Conservation (phyloP, 1,284 basidiomycete species). For the Stereum hirsutum region DNA sequence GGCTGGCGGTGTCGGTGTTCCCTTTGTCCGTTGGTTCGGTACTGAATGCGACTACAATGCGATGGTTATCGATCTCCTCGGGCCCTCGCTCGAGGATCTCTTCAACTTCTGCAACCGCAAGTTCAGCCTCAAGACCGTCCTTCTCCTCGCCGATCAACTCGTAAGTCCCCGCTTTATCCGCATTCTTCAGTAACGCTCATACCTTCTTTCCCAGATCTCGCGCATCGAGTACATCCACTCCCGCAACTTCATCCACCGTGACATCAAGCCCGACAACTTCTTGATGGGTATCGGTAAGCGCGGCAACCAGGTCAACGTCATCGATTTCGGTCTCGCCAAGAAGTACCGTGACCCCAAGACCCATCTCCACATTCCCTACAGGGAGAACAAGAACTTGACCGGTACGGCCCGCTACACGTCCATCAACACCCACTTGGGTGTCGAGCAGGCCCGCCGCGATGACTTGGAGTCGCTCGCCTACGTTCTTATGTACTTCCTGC, state of each 20-base stretch:
- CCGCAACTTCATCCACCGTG: slow-evolving; percentile 99
- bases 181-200: slow-evolving; percentile 7
- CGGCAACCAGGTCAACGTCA: slow-evolving; percentile 98
- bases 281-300: slow-evolving; percentile 99
- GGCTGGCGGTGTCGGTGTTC: slow-evolving; percentile 96
- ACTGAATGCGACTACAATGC: slow-evolving; percentile 99
- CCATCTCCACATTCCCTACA: slow-evolving; percentile 97
- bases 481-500: slow-evolving; percentile 97
- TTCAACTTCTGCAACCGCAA: slow-evolving; percentile 99
- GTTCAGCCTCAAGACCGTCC: slow-evolving; percentile 95
- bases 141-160: slow-evolving; percentile 94
- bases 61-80: slow-evolving; percentile 97
- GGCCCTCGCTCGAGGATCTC: slow-evolving; percentile 94
- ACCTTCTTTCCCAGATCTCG: slow-evolving; percentile 70
- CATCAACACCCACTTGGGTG: slow-evolving; percentile 98
- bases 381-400: slow-evolving; percentile 99
- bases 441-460: slow-evolving; percentile 93
- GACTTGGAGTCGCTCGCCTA: slow-evolving; percentile 95
- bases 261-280: slow-evolving; percentile 99
- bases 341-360: slow-evolving; percentile 99
- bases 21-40: slow-evolving; percentile 97
- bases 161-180: slow-evolving; percentile 35
- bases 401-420: slow-evolving; percentile 99
- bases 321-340: slow-evolving; percentile 99
- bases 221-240: slow-evolving; percentile 99